Conservation (phyloP, 164 flowering plant genomes). For the Vitis cinerea region DNA sequence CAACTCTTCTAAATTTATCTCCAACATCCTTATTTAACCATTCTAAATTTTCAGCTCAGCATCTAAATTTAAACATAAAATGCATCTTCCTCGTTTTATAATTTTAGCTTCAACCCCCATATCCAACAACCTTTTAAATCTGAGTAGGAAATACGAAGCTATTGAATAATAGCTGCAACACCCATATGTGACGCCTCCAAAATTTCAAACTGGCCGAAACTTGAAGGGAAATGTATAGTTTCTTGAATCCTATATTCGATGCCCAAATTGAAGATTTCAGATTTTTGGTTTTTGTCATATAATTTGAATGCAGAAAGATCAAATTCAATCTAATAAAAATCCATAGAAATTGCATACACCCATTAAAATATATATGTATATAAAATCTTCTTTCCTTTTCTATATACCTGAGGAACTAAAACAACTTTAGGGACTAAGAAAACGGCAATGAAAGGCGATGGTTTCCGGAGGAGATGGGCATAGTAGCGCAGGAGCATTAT, state of each 20-base stretch:
- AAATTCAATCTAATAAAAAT: neutral
- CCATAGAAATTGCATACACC: too few species aligned
- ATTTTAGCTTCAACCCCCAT: neutral
- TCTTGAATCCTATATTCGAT: too few species aligned
- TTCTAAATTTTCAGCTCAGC: neutral
- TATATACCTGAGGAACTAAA: slow-evolving; percentile 55
- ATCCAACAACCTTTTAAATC: neutral
- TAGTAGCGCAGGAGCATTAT: slow-evolving; percentile 77
- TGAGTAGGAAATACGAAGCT: too few species aligned
- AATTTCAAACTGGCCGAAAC: neutral
- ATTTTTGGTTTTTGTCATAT: neutral
- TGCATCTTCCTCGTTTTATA: neutral
- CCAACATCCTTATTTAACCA: neutral
- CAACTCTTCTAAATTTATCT: neutral
- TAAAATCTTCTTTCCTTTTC: neutral
- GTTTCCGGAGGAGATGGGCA: slow-evolving; percentile 65
- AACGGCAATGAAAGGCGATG: slow-evolving; percentile 52
- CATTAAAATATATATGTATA: too few species aligned
- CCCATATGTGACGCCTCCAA: neutral
- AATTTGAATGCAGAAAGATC: neutral
- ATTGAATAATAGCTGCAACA: neutral
- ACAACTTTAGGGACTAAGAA: slow-evolving; percentile 83
- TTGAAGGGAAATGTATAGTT: too few species aligned
- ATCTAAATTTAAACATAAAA: neutral
- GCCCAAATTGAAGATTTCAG: neutral